Base-by-base conservation (phyloP, 257 asterid species). In the Orobanche coerulescens region DNA sequence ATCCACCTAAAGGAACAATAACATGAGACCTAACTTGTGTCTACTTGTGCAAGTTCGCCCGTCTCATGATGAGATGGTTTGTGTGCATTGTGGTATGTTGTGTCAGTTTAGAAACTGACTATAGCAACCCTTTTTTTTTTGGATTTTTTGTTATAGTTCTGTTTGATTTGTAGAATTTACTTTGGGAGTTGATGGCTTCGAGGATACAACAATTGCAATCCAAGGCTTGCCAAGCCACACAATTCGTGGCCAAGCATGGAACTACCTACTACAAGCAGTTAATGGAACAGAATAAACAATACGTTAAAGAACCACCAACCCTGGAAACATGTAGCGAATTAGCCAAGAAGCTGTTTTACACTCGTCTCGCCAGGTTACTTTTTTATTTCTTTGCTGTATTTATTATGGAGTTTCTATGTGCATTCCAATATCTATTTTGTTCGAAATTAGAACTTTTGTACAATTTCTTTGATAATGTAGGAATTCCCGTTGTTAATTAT, bases 321-420 rank as follows among this genome's bases (percentile, higher is more conserved):
- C 78, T 81, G 54, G 92, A 84, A 61, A 72, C 79, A 33, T 83
- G 87, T 66, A 51, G 58, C 34, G 82, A 81, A 65, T 72, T 83
- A 61, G 52, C 87, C 57, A 83, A 83, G 77, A 85, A 81, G 77
- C 72, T 81, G 61, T 66, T 72, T 56, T 78, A 74, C 64, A 81
- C 91, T 63, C 87, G 85, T 62, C 84, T 83, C 65, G 91, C 91
- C 68, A 83, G 91, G 91, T 80, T 66, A 34, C 34, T 47, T 11
- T 69, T 9, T 49, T 13, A 11, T 20, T 26, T 28, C 47, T 18
- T 11, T 37, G 23, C 59, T 14, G 24, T 31, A 42, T 40, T 7
- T 26, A 6, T 8, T 23, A 1, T 28, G 23, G 13, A 15, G 25
- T 66, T 48, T 9, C 44, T 15, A 18, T 33, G n/a, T 23, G 18